These are phyloP conservation scores for Nematocida major DNA, from an alignment of 371 early-diverging fungal genomes.

Conservation along the genomic window DNA sequence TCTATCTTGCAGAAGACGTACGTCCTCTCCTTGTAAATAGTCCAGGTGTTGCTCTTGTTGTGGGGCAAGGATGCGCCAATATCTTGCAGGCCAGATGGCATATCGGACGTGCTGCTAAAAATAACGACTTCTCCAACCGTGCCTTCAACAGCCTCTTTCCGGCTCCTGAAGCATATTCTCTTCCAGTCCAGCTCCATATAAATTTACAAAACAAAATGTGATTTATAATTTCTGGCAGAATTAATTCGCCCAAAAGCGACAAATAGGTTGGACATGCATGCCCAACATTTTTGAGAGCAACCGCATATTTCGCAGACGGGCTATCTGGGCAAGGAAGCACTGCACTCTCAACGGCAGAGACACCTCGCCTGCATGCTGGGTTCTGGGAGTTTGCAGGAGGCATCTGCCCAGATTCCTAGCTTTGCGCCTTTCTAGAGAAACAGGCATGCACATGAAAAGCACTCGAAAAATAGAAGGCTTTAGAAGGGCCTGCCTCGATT, in stretches of 20 bases:
- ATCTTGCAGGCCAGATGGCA: not conserved
- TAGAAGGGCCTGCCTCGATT: too few relatives aligned
- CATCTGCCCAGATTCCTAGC: too few relatives aligned
- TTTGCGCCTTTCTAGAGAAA: too few relatives aligned
- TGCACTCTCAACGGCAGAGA: not conserved
- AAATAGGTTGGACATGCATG: too few relatives aligned
- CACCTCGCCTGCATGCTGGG: not conserved
- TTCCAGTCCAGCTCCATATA: conserved; percentile 39
- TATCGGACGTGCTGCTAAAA: not conserved
- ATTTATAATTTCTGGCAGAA: too few relatives aligned
- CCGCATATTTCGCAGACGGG: too few relatives aligned
- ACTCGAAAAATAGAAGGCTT: too few relatives aligned
- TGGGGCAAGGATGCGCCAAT: not conserved
- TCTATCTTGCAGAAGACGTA: conserved; percentile 16
- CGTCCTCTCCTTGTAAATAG: not conserved
- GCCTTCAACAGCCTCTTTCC: not conserved
- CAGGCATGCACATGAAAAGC: too few relatives aligned
- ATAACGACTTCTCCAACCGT: conserved; percentile 10
- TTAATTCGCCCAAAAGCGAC: too few relatives aligned
- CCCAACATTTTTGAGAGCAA: too few relatives aligned
- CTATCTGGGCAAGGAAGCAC: too few relatives aligned
- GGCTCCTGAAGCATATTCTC: conserved; percentile 33
- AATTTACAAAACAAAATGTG: not conserved
- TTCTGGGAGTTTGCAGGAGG: too few relatives aligned
- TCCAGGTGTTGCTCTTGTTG: not conserved